These are phyloP conservation scores for Tolypocladium amazonense DNA, from an alignment of 2,329 filamentous ascomycete species.

Conservation along the genomic window DNA sequence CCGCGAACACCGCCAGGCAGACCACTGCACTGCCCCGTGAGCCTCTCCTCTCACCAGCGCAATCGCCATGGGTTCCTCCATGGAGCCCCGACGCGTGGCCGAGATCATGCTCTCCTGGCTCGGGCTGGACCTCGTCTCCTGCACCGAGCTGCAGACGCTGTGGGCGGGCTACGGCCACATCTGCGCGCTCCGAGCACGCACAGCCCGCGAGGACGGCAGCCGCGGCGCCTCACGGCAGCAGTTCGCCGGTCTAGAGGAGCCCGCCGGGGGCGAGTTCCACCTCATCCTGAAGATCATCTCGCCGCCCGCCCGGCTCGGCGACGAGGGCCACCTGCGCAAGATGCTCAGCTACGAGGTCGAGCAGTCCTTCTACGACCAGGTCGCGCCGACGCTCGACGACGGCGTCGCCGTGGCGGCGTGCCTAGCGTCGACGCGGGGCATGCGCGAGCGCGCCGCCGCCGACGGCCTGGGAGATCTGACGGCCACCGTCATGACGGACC, in stretches of 20 bases:
- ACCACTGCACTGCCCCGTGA: neutral
- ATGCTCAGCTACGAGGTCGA: conserved; percentile 58
- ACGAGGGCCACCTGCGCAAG: conserved; percentile 55
- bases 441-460: conserved; percentile 9
- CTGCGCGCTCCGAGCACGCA: conserved; percentile 38
- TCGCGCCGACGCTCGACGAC: conserved; percentile 37
- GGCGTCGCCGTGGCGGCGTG: conserved; percentile 39
- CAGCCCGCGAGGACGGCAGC: conserved; percentile 6
- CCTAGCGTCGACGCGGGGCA: conserved; percentile 29
- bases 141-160: conserved; percentile 28
- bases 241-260: neutral
- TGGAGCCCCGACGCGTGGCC: conserved; percentile 22
- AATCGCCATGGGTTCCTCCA: neutral
- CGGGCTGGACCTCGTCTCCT: conserved; percentile 27
- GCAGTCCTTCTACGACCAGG: conserved; percentile 50
- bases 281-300: conserved; percentile 51
- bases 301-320: conserved; percentile 23
- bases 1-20: neutral
- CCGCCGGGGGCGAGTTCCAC: conserved; percentile 14
- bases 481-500: conserved; percentile 48
- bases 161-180: conserved; percentile 47
- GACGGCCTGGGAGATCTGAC: conserved; percentile 27
- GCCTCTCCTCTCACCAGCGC: neutral
- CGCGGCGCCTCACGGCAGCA: neutral
- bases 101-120: conserved; percentile 27